Percentiles rank a stretch among this genome's conserved stretches.
Evolutionary conservation across 2,329 filamentous ascomycete genomes (phyloP).

Genomic region (Alternaria rosae): DNA sequence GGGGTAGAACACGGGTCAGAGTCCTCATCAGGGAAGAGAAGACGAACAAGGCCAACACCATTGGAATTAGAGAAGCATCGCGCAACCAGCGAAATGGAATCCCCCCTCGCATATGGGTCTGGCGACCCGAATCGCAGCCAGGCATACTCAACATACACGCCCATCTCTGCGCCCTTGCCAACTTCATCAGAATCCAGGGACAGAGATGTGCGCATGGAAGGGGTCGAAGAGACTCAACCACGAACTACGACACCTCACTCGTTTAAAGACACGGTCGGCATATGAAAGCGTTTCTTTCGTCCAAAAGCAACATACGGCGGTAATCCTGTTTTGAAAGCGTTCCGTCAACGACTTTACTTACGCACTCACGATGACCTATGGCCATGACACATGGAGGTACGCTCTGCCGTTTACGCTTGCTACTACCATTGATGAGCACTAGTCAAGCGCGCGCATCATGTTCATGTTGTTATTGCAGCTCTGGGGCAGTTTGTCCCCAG

Average conservation of each 20-base stretch:
- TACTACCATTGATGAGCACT: constrained; percentile 37
- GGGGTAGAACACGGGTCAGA: constrained; percentile 40
- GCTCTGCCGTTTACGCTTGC: constrained; percentile 41
- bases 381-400: constrained; percentile 48
- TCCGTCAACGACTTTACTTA: constrained; percentile 46
- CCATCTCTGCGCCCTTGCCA: constrained; percentile 46
- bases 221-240: constrained; percentile 48
- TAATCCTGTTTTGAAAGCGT: constrained; percentile 50
- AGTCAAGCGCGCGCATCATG: constrained; percentile 35
- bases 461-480: constrained; percentile 17
- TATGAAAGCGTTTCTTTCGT: constrained; percentile 50
- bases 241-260: constrained; percentile 52
- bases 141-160: constrained; percentile 45
- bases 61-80: constrained; percentile 44
- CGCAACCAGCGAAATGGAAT: constrained; percentile 38
- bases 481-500: constrained; percentile 15
- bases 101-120: constrained; percentile 40
- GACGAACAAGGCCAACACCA: constrained; percentile 41
- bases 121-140: constrained; percentile 37
- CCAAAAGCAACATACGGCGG: constrained; percentile 49
- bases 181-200: constrained; percentile 44
- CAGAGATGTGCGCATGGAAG: constrained; percentile 48
- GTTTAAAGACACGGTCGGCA: constrained; percentile 55
- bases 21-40: constrained; percentile 48
- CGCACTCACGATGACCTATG: constrained; percentile 50